A percentile compares a stretch with the other conserved stretches of the same genome.
phyloP scores from a whole-genome alignment of 768 basidiomycete genomes.

The Xanthoconium stramineum region DNA sequence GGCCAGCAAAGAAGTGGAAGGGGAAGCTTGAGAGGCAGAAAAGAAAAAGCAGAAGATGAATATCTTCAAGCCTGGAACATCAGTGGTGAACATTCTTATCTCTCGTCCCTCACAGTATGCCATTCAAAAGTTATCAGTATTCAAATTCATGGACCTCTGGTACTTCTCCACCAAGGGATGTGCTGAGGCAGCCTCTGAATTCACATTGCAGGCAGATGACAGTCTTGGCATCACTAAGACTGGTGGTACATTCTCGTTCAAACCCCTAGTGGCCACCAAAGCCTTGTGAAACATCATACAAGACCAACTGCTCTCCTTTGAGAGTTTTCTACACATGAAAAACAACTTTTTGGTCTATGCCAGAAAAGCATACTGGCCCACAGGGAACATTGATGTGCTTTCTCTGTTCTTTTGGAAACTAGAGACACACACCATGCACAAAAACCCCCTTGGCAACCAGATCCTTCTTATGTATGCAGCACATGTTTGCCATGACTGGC shows the following conservation, averaged over 20 bases:
- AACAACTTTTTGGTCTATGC: not conserved
- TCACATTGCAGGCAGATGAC: not conserved
- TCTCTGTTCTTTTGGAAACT: not conserved
- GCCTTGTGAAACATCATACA: not conserved
- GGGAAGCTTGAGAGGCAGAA: not conserved
- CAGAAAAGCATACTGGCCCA: not conserved
- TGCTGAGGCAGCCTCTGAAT: not conserved
- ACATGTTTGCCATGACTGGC: not conserved
- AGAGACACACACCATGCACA: not conserved
- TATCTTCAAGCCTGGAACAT: not conserved
- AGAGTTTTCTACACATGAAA: not conserved
- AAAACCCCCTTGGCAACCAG: not conserved
- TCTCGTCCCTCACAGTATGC: not conserved
- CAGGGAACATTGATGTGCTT: not conserved
- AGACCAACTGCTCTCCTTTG: not conserved
- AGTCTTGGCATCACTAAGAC: not conserved
- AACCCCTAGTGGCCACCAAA: not conserved
- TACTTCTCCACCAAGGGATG: not conserved
- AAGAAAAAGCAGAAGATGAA: not conserved
- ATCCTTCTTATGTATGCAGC: not conserved
- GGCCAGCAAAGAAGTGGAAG: not conserved
- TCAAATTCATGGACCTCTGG: not conserved
- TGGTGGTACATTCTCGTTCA: not conserved
- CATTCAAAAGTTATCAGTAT: not conserved
- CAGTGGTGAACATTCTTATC: not conserved